Evolutionary conservation across 805 yeast genomes (phyloP).

Genomic region (Blastobotrys parvus): DNA sequence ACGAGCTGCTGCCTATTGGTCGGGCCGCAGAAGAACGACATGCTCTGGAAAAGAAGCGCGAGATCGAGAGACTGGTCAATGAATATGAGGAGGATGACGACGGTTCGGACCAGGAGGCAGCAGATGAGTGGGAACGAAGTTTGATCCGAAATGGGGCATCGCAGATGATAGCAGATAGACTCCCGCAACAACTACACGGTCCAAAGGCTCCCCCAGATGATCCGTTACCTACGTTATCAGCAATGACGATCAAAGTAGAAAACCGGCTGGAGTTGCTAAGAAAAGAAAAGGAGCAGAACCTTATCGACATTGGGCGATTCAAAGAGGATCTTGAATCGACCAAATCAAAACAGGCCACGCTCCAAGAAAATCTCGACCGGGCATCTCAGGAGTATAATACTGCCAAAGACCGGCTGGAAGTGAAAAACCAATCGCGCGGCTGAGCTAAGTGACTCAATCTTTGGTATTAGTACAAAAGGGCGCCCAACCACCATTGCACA

Average conservation of each 20-base stretch:
- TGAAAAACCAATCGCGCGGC: no score
- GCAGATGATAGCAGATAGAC: neutral
- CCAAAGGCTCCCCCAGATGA: neutral
- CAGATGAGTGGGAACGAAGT: neutral
- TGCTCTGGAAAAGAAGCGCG: neutral
- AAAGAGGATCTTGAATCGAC: neutral
- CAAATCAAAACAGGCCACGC: neutral
- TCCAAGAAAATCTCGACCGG: constrained; percentile 1
- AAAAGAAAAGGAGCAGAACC: neutral
- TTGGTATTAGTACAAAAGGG: no score
- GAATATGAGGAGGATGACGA: neutral
- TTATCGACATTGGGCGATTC: neutral
- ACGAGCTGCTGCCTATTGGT: constrained; percentile 1
- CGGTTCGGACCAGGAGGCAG: neutral
- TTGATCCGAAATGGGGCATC: neutral
- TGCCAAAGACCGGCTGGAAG: no score
- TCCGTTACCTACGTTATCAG: neutral
- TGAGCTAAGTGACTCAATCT: no score
- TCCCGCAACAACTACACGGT: neutral
- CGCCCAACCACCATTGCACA: no score
- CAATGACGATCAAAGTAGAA: neutral
- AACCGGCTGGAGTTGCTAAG: neutral
- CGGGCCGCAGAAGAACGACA: neutral
- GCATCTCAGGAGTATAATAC: neutral
- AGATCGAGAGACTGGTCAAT: neutral